Percentiles rank a stretch among this genome's conserved stretches.
phyloP scores from a whole-genome alignment of 345 rosid species.

The Rhizophora mangle region DNA sequence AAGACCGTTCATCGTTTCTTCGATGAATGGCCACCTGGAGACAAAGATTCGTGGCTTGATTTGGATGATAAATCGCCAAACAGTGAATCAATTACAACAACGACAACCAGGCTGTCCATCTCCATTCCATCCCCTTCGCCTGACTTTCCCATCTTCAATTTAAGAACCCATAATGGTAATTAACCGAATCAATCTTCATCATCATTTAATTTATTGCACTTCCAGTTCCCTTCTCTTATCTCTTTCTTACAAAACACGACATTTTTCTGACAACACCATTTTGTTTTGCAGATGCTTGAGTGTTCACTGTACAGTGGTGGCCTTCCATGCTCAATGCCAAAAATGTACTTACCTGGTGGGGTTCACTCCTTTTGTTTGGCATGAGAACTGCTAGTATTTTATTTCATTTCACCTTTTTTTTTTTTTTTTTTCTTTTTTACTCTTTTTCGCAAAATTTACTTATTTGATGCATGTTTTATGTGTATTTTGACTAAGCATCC shows the following conservation, averaged over 20 bases:
- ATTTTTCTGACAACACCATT: neutral
- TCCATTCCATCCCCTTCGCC: conserved; percentile 59
- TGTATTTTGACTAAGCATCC: conserved; percentile 24
- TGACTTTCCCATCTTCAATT: conserved; percentile 50
- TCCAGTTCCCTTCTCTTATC: too few species aligned
- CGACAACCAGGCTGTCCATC: conserved; percentile 59
- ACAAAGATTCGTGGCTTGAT: conserved; percentile 55
- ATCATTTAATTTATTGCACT: neutral
- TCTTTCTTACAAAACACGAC: neutral
- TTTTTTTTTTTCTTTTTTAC: neutral
- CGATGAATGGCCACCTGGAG: conserved; percentile 79
- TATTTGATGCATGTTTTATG: conserved; percentile 9
- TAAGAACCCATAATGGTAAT: conserved; percentile 43
- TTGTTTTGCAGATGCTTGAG: conserved; percentile 34
- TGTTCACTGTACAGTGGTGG: conserved; percentile 15
- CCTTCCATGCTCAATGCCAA: conserved; percentile 13
- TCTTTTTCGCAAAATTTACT: conserved; percentile 6
- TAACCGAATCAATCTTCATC: neutral
- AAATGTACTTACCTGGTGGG: conserved; percentile 20
- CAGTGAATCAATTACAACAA: conserved; percentile 26
- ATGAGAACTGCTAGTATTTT: neutral
- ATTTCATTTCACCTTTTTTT: neutral
- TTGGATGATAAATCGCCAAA: conserved; percentile 58
- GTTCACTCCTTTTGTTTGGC: conserved; percentile 12
- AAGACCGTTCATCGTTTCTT: conserved; percentile 80